Percentiles rank a stretch among this genome's conserved stretches.
These are phyloP conservation scores for Clitopilus hobsonii DNA, from an alignment of 768 basidiomycete species.

Conservation along the genomic window DNA sequence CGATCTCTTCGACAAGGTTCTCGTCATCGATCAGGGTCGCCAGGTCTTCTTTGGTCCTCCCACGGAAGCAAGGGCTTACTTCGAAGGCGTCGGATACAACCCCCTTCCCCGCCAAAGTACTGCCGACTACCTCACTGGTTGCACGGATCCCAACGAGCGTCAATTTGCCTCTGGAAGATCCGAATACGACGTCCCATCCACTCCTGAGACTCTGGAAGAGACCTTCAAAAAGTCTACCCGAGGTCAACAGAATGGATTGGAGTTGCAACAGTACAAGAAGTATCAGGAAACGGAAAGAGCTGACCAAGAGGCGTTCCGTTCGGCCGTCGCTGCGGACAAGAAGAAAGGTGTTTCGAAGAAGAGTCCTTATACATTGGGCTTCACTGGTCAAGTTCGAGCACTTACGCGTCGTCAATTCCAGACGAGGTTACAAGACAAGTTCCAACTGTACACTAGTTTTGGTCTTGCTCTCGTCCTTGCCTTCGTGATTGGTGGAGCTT, in stretches of 20 bases:
- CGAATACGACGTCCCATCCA: conserved; percentile 53
- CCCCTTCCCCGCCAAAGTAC: conserved; percentile 79
- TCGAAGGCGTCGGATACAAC: conserved; percentile 69
- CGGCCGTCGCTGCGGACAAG: conserved; percentile 73
- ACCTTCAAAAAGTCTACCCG: conserved; percentile 52
- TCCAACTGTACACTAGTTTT: conserved; percentile 73
- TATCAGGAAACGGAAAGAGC: conserved; percentile 54
- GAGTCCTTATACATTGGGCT: conserved; percentile 81
- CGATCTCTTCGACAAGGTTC: conserved; percentile 81
- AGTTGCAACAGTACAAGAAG: conserved; percentile 49
- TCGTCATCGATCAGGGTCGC: conserved; percentile 76
- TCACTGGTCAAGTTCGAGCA: conserved; percentile 66
- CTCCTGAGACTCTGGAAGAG: conserved; percentile 62
- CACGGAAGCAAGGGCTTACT: conserved; percentile 71
- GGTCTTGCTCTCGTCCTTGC: conserved; percentile 54
- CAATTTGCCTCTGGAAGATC: conserved; percentile 65
- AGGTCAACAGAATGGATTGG: conserved; percentile 35
- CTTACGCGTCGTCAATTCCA: conserved; percentile 72
- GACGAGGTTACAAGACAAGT: conserved; percentile 68
- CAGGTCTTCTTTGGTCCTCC: conserved; percentile 81
- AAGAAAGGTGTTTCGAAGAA: conserved; percentile 71
- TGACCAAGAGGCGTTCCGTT: conserved; percentile 75
- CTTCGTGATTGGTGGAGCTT: conserved; percentile 69
- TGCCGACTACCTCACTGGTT: conserved; percentile 81
- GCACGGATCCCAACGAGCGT: conserved; percentile 83